Base-by-base conservation (phyloP, 352 stramenopile species). In the Globisporangium parvum region DNA sequence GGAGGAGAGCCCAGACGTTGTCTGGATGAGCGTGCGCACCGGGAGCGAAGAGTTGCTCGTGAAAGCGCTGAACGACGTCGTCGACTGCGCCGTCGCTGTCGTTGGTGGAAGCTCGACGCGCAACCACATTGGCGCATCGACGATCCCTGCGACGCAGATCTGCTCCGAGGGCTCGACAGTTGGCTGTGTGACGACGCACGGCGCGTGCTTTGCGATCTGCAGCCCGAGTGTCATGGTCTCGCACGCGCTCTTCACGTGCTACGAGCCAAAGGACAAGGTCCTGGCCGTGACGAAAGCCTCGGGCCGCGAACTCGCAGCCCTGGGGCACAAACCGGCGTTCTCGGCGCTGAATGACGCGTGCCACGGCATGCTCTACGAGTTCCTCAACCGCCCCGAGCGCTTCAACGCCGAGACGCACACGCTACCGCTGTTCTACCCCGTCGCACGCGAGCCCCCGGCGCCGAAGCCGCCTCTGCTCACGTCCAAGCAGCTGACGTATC, bases 241-340 rank as follows among this genome's bases (percentile, higher is more conserved):
- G 2, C 74, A 90, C 45, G 78, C 80, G 33, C 75, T 85, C 51
- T 94, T 94, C 65, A 91, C 78, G 47, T 91, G 84, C 61, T 94
- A 92, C 65, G 79, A 90, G 44, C 72, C 77, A 40, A 89, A 80
- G 24, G 77, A 87, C 23, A 86, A 77, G 51, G 66, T 57, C 0
- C 90, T 92, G 41, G 64, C 74, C 9, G 82, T 90, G 26, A 88
- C 78, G 0, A 85, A 92, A 53, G 69, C 73, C 11, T 63, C 66
- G 46, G 77, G 80, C 0, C 81, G 80, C 31, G 70, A 85, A n/a
- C 55, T 94, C 40, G 60, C 75, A 33, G 61, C 70, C 3, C 53
- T 94, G 46, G 77, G 92, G 58, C 62, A 87, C 54, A 89, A 91
- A 53, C 80, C 84, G 14, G 81, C 84, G 41, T 73, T 94, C 53